These are phyloP conservation scores for Drosera capensis DNA, from an alignment of 148 eudicot genomes.

Conservation along the genomic window DNA sequence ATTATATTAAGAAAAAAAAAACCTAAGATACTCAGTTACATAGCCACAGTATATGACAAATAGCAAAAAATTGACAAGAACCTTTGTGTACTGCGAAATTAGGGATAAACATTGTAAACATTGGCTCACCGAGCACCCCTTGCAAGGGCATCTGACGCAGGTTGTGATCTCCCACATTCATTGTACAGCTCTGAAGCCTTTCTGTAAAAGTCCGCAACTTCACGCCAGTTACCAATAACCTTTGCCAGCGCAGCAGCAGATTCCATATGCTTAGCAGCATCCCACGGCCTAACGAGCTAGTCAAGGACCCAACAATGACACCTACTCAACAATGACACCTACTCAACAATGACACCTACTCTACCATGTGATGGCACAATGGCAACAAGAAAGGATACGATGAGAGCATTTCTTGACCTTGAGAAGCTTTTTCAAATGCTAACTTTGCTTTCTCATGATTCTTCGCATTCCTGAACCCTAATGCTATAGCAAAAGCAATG, in stretches of 20 bases:
- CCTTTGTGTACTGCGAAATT: too few species aligned
- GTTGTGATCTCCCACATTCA: conserved; percentile 74
- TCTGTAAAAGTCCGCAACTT: conserved; percentile 64
- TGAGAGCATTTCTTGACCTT: conserved; percentile 80
- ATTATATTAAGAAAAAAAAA: too few species aligned
- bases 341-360: background rate
- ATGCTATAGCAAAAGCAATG: conserved; percentile 21
- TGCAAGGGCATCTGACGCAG: conserved; percentile 84
- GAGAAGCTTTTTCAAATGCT: conserved; percentile 81
- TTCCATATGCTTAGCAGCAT: conserved; percentile 87
- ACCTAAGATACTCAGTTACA: too few species aligned
- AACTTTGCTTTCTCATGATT: conserved; percentile 62
- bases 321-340: background rate
- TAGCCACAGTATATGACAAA: too few species aligned
- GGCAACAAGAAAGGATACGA: conserved; percentile 29
- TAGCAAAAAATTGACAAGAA: too few species aligned
- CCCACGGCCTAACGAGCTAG: conserved; percentile 49
- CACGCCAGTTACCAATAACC: conserved; percentile 52
- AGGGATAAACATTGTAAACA: background rate
- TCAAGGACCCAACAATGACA: conserved; percentile 7
- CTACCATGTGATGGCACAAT: too few species aligned
- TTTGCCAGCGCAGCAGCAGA: conserved; percentile 75
- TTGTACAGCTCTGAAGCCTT: conserved; percentile 56
- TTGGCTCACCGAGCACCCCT: conserved; percentile 66
- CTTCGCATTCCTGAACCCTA: conserved; percentile 49